Conservation (phyloP, 2,329 filamentous ascomycete species). For the Tolypocladium guangdongense region DNA sequence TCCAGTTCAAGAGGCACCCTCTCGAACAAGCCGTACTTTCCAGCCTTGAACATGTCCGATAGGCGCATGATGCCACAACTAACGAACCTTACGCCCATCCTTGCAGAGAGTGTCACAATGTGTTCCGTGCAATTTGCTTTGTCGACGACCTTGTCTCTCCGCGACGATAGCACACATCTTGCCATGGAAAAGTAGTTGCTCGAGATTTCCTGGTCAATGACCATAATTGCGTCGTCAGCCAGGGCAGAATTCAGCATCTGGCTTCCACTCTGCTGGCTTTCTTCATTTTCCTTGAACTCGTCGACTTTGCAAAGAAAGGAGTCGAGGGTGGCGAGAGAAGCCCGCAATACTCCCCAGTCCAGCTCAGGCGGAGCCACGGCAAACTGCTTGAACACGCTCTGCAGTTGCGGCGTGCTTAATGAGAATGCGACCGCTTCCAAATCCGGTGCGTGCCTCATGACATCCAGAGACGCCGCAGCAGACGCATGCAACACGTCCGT, state of each 20-base stretch:
- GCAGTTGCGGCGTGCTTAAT: constrained; percentile 38
- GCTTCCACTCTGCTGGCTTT: constrained; percentile 26
- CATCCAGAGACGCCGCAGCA: constrained; percentile 37
- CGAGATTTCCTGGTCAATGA: constrained; percentile 39
- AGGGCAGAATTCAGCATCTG: constrained; percentile 26
- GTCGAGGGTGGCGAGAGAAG: constrained; percentile 34
- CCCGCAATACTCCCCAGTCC: constrained; percentile 36
- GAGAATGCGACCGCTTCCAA: constrained; percentile 37
- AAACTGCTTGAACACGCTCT: constrained; percentile 39
- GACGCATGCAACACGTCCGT: constrained; percentile 42
- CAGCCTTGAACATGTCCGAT: constrained; percentile 32
- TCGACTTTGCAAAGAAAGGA: constrained; percentile 35
- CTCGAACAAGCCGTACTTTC: constrained; percentile 40
- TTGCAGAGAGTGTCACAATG: constrained; percentile 32
- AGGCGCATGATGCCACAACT: constrained; percentile 32
- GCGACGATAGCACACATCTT: constrained; percentile 22
- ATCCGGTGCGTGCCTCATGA: constrained; percentile 34
- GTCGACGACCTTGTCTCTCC: constrained; percentile 7
- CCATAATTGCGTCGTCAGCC: constrained; percentile 33
- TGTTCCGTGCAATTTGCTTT: constrained; percentile 30
- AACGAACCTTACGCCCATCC: constrained; percentile 33
- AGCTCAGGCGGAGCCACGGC: constrained; percentile 29
- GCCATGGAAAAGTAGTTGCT: constrained; percentile 36
- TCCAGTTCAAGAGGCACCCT: constrained; percentile 26
- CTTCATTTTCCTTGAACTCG: constrained; percentile 25